Evolutionary conservation across 2,329 filamentous ascomycete species (phyloP), one percentile per base, ranked within the genome.

Genomic region (Dactylellina sp.): DNA sequence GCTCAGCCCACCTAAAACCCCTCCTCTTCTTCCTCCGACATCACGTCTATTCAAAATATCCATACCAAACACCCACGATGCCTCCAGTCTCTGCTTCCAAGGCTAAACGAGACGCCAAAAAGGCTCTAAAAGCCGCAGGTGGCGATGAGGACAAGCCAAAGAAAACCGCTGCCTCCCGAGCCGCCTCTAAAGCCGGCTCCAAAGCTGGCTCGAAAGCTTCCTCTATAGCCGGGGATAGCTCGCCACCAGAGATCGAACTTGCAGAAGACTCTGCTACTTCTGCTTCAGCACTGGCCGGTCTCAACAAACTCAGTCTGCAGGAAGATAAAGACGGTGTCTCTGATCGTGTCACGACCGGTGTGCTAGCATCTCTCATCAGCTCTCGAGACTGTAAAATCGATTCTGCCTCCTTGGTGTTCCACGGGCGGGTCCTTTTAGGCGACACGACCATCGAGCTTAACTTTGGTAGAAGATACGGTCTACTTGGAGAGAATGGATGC

Each of bases 301-400:
- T 97, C 77, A 91, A 93, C 85, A 93, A 93, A 81, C 87, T 99
- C 78, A 89, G 91, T 47, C 86, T 93, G 62, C 96, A 99, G 85
- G 91, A 97, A 87, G 95, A 99, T 84, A 91, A 96, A 84, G 88
- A 96, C 81, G 95, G 95, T 80, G 86, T 99, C 77, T 98, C 95
- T 12, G 95, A 99, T 83, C 91, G 95, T 82, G 95, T 99, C 82
- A 99, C 96, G 75, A 99, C 95, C 75, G 95, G 95, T 87, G 95
- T 99, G 65, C 86, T 99, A 76, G 86, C 93, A 39, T 99, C 95
- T 47, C 88, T 94, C 76, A 83, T 87, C 76, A 86, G 91, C 78
- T 96, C 91, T 84, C 91, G 92, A 83, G 95, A 99, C 83, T 92
- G 97, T 83, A 99, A 99, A 86, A 95, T 99, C 82, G 96, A 90